Evolutionary conservation across 2,329 filamentous ascomycete species (phyloP).

Genomic region (Aspergillus aculeatinus): DNA sequence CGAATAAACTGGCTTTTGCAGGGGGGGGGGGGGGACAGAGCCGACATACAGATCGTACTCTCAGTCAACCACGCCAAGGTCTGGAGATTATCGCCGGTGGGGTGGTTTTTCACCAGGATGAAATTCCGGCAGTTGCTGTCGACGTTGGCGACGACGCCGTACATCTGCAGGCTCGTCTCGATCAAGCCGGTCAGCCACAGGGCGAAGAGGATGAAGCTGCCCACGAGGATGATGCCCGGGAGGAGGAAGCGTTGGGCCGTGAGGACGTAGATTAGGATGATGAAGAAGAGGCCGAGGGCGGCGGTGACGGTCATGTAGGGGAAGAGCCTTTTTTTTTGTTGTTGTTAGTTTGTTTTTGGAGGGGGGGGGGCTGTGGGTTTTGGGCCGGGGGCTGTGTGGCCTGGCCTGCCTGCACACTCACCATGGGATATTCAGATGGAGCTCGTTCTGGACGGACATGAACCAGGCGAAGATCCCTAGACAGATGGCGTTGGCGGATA

Average conservation of each 20-base stretch:
- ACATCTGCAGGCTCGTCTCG: constrained; percentile 62
- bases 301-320: constrained; percentile 62
- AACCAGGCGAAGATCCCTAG: constrained; percentile 63
- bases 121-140: constrained; percentile 60
- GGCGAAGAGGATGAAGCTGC: constrained; percentile 61
- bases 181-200: constrained; percentile 63
- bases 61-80: constrained; percentile 64
- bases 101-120: constrained; percentile 46
- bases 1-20: neutral
- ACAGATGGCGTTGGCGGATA: constrained; percentile 57
- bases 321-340: constrained; percentile 54
- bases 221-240: constrained; percentile 59
- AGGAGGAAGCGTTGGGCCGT: constrained; percentile 57
- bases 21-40: constrained; percentile 14
- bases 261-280: constrained; percentile 58
- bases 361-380: neutral
- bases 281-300: constrained; percentile 57
- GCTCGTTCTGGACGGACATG: constrained; percentile 56
- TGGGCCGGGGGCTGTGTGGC: too few species aligned
- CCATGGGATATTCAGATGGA: constrained; percentile 61
- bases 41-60: constrained; percentile 58
- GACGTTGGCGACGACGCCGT: constrained; percentile 56
- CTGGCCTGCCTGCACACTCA: constrained; percentile 30
- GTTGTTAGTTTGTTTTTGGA: constrained; percentile 2
- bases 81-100: constrained; percentile 50